These are phyloP conservation scores for Metschnikowia santaceciliae DNA, from an alignment of 805 yeast species.

Conservation along the genomic window DNA sequence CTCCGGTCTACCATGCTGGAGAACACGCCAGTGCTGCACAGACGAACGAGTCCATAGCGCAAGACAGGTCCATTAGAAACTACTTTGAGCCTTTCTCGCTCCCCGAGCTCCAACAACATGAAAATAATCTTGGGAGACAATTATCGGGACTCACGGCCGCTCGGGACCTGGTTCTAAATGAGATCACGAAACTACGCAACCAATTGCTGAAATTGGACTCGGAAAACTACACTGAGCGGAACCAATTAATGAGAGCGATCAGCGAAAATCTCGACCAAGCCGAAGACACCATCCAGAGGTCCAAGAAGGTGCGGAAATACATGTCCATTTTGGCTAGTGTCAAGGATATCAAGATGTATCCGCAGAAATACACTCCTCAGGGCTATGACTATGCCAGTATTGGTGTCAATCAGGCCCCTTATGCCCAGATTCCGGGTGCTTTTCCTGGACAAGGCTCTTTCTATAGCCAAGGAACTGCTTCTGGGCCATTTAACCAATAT, in stretches of 20 bases:
- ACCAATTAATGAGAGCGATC: constrained; percentile 3
- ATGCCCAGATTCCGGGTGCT: neutral
- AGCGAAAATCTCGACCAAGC: constrained; percentile 5
- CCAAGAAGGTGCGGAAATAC: constrained; percentile 10
- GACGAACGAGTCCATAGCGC: neutral
- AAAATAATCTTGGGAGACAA: constrained; percentile 9
- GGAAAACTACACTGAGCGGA: neutral
- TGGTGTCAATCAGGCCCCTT: neutral
- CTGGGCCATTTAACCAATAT: neutral
- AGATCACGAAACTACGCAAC: constrained; percentile 2
- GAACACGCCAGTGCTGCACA: neutral
- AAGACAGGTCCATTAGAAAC: constrained; percentile 5
- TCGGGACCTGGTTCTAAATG: constrained; percentile 4
- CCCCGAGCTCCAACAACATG: constrained; percentile 11
- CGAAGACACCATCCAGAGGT: constrained; percentile 4
- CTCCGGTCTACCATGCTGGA: constrained; percentile 27
- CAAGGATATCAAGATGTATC: constrained; percentile 4
- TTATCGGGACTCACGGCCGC: constrained; percentile 4
- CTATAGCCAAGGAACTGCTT: neutral
- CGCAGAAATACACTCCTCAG: neutral
- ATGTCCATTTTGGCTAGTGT: constrained; percentile 9
- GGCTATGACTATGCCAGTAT: neutral
- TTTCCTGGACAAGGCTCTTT: neutral
- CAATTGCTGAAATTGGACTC: constrained; percentile 6
- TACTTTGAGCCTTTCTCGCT: constrained; percentile 10